These are phyloP conservation scores for Vigna unguiculata DNA, from an alignment of 306 rosid genomes.

Conservation along the genomic window DNA sequence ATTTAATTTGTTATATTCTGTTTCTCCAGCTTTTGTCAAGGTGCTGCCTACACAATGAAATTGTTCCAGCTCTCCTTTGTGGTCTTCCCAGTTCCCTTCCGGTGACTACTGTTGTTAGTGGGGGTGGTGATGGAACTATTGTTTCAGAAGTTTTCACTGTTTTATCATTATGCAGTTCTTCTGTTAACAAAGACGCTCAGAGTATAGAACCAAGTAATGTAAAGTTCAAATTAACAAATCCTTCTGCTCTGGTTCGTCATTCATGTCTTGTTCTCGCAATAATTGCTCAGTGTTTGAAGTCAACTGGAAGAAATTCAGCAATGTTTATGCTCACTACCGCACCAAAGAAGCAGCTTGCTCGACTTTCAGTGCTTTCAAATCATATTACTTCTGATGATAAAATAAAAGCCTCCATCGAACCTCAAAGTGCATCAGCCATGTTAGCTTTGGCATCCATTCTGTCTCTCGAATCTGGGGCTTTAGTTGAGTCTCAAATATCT, in stretches of 20 bases:
- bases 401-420: slow-evolving; percentile 55
- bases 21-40: slow-evolving; percentile 77
- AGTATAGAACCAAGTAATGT: slow-evolving; percentile 59
- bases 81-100: slow-evolving; percentile 92
- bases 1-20: slow-evolving; percentile 20
- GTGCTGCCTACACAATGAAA: slow-evolving; percentile 76
- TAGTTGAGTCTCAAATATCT: slow-evolving; percentile 74
- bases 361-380: slow-evolving; percentile 76
- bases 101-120: slow-evolving; percentile 89
- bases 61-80: slow-evolving; percentile 84
- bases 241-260: slow-evolving; percentile 66
- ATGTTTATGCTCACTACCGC: slow-evolving; percentile 83
- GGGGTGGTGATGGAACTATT: slow-evolving; percentile 92
- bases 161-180: slow-evolving; percentile 66
- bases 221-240: slow-evolving; percentile 68
- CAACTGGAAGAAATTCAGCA: slow-evolving; percentile 87
- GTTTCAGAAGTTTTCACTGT: slow-evolving; percentile 81
- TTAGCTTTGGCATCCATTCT: slow-evolving; percentile 88
- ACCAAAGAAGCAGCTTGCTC: slow-evolving; percentile 84
- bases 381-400: slow-evolving; percentile 69
- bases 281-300: slow-evolving; percentile 81
- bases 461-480: slow-evolving; percentile 77
- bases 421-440: slow-evolving; percentile 79
- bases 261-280: slow-evolving; percentile 82
- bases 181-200: slow-evolving; percentile 67